Evolutionary conservation across 1,139 yeast genomes (phyloP).

Genomic region (Scheffersomyces lignicola): DNA sequence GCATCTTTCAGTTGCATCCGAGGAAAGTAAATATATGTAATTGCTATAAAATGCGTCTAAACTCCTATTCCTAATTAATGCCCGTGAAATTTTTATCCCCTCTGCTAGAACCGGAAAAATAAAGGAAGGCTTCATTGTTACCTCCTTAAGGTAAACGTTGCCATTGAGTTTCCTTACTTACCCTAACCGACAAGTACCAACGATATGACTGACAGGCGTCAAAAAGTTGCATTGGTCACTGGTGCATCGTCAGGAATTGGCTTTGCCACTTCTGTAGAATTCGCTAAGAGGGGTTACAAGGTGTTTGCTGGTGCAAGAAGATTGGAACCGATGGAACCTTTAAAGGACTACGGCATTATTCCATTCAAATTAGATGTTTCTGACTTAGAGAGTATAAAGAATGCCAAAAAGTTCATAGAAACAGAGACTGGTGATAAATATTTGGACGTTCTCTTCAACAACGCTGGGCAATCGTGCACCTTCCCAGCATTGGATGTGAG

Average conservation of each 20-base stretch:
- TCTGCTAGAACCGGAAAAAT: not conserved
- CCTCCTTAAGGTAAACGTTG: no score
- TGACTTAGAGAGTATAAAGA: constrained; percentile 46
- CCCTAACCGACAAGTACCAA: constrained; percentile 2
- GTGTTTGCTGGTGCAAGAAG: constrained; percentile 71
- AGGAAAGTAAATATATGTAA: not conserved
- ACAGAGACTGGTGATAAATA: constrained; percentile 39
- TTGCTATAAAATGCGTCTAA: not conserved
- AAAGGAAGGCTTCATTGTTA: not conserved
- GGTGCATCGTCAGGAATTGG: constrained; percentile 89
- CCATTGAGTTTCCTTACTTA: constrained; percentile 1
- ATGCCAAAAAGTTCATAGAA: constrained; percentile 42
- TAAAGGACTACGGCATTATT: constrained; percentile 38
- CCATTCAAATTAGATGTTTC: constrained; percentile 44
- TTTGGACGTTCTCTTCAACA: constrained; percentile 50
- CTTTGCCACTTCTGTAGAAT: constrained; percentile 60
- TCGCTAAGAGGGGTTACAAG: constrained; percentile 60
- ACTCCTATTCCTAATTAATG: not conserved
- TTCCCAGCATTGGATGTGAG: constrained; percentile 70
- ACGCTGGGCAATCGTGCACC: constrained; percentile 63
- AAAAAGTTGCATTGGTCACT: constrained; percentile 59
- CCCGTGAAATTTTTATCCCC: not conserved
- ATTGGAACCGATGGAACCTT: constrained; percentile 58
- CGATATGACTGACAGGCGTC: constrained; percentile 15
- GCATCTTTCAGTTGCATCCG: not conserved